Conservation (phyloP, 345 rosid species). For the Limnanthes douglasii region DNA sequence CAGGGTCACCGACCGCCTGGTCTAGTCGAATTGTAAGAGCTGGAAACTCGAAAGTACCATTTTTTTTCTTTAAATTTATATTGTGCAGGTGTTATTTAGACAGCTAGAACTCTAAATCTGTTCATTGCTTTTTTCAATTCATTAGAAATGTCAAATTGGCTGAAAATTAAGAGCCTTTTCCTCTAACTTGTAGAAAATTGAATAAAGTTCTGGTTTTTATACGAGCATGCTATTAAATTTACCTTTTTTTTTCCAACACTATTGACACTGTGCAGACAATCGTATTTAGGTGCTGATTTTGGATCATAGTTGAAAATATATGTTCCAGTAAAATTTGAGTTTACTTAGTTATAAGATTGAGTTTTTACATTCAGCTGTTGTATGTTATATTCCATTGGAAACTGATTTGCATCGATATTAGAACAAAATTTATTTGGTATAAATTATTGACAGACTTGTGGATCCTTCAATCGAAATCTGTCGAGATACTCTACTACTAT, state of each 20-base stretch:
- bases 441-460: constrained; percentile 26
- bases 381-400: neutral
- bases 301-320: neutral
- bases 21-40: constrained; percentile 35
- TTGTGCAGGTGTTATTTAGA: too few relatives aligned
- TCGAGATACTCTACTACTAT: constrained; percentile 28
- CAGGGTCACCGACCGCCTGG: constrained; percentile 22
- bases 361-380: neutral
- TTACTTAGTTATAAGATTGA: neutral
- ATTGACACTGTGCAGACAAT: too few relatives aligned
- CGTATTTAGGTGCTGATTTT: too few relatives aligned
- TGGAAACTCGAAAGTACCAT: neutral
- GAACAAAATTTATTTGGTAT: neutral
- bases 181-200: too few relatives aligned
- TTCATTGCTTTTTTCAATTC: neutral
- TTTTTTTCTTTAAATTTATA: neutral
- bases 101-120: neutral
- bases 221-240: too few relatives aligned
- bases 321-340: neutral
- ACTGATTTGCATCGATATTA: neutral
- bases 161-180: neutral
- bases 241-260: too few relatives aligned
- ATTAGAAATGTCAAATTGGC: neutral
- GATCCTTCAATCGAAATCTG: constrained; percentile 21
- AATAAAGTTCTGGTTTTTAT: too few relatives aligned